phyloP scores from a whole-genome alignment of 805 yeast genomes.

The Wickerhamomyces ciferrii region DNA sequence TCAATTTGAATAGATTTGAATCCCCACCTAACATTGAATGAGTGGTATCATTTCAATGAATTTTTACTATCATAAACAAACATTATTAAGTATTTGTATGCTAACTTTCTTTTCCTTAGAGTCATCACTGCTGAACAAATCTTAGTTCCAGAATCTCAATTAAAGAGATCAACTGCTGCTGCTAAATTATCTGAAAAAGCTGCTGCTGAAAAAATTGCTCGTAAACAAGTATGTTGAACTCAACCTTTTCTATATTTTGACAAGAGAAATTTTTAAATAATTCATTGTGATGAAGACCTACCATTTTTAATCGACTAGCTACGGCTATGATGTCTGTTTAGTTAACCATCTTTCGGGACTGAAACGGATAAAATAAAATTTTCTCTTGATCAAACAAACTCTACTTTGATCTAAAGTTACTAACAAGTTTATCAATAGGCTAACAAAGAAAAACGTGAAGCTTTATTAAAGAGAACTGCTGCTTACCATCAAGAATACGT shows the following conservation, averaged over 20 bases:
- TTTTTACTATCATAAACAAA: too few species aligned
- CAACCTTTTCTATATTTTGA: not conserved
- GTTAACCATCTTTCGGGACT: slow-evolving; percentile 82
- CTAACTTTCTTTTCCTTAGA: slow-evolving; percentile 11
- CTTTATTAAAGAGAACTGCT: slow-evolving; percentile 90
- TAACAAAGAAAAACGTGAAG: slow-evolving; percentile 55
- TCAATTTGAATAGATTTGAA: not conserved
- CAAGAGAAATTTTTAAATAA: not conserved
- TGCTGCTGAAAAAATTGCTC: slow-evolving; percentile 74
- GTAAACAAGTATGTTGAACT: slow-evolving; percentile 74
- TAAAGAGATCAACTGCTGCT: slow-evolving; percentile 77
- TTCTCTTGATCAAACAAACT: not conserved
- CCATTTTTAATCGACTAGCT: slow-evolving; percentile 57
- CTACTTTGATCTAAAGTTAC: slow-evolving; percentile 6
- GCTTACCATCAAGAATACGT: slow-evolving; percentile 94
- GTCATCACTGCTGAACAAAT: slow-evolving; percentile 32
- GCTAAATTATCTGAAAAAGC: slow-evolving; percentile 73
- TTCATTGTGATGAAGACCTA: slow-evolving; percentile 44
- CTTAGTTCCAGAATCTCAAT: slow-evolving; percentile 75
- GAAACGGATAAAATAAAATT: slow-evolving; percentile 22
- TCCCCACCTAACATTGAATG: slow-evolving; percentile 18
- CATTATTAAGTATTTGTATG: too few species aligned
- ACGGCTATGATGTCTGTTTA: slow-evolving; percentile 61
- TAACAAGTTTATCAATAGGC: slow-evolving; percentile 27
- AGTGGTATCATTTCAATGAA: slow-evolving; percentile 26